Conservation (phyloP, 192 early-diverging fungal genomes). For the Umbelopsis sp. region DNA sequence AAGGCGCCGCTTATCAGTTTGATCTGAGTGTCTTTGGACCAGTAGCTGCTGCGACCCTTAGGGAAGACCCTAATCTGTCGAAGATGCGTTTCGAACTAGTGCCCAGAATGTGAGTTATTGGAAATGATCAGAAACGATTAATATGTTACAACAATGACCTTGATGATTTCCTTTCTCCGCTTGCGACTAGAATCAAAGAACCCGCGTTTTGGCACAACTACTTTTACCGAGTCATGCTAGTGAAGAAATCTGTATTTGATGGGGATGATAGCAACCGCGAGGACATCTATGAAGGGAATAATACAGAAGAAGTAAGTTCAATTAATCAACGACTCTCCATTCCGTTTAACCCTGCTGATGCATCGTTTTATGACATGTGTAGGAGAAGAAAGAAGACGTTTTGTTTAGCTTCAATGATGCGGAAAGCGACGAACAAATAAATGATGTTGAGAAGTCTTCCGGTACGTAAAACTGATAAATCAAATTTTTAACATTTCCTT, state of each 20-base stretch:
- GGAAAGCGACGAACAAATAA: slow-evolving; percentile 12
- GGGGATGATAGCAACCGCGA: not conserved
- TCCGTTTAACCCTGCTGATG: no score
- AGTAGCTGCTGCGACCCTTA: slow-evolving; percentile 55
- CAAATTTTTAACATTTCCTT: not conserved
- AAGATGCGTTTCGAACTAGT: slow-evolving; percentile 69
- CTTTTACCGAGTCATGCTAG: slow-evolving; percentile 65
- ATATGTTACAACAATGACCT: not conserved
- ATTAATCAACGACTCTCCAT: no score
- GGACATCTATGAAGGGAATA: not conserved
- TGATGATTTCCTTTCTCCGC: no score
- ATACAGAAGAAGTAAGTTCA: not conserved
- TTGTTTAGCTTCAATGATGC: slow-evolving; percentile 29
- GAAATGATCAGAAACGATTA: not conserved
- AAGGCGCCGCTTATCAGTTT: slow-evolving; percentile 62
- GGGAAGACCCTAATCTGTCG: slow-evolving; percentile 55
- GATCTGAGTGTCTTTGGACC: slow-evolving; percentile 59
- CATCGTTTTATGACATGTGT: not conserved
- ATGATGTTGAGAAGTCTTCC: not conserved
- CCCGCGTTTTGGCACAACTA: slow-evolving; percentile 68
- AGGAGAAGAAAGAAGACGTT: slow-evolving; percentile 23
- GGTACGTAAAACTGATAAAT: not conserved
- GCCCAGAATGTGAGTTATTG: slow-evolving; percentile 52
- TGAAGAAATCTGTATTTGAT: slow-evolving; percentile 53
- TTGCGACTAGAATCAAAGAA: slow-evolving; percentile 54